Evolutionary conservation across 1,284 basidiomycete genomes (phyloP).

Genomic region (Sanguinoderma infundibulare): DNA sequence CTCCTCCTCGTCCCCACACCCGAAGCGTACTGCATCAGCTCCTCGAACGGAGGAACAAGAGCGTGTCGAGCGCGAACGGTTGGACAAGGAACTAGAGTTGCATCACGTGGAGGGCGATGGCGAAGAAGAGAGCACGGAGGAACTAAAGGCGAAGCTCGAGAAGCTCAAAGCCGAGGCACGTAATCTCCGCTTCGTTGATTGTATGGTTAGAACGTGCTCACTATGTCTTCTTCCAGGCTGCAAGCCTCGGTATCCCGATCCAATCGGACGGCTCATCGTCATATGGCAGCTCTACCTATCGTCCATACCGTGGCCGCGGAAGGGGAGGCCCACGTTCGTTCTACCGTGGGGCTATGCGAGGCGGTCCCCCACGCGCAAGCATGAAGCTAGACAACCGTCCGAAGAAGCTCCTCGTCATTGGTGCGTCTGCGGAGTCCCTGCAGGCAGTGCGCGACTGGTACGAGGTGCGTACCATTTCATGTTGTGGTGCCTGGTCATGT

Average conservation of each 20-base stretch:
- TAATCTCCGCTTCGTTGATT: neutral
- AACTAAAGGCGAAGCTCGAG: slow-evolving; percentile 79
- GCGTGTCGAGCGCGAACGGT: slow-evolving; percentile 60
- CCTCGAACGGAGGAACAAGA: slow-evolving; percentile 46
- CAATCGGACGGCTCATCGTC: slow-evolving; percentile 37
- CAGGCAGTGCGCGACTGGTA: slow-evolving; percentile 82
- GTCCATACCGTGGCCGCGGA: slow-evolving; percentile 75
- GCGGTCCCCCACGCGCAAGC: slow-evolving; percentile 64
- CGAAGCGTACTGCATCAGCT: slow-evolving; percentile 33
- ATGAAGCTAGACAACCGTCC: slow-evolving; percentile 94
- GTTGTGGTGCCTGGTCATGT: neutral
- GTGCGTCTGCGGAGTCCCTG: slow-evolving; percentile 55
- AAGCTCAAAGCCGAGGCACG: slow-evolving; percentile 82
- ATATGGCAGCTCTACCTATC: slow-evolving; percentile 48
- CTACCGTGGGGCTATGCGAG: slow-evolving; percentile 66
- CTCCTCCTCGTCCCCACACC: slow-evolving; percentile 17
- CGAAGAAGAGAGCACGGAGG: slow-evolving; percentile 66
- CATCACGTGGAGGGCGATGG: slow-evolving; percentile 49
- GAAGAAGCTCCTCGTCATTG: slow-evolving; percentile 79
- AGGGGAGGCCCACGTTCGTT: slow-evolving; percentile 53
- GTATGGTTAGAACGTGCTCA: neutral
- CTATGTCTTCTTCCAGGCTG: slow-evolving; percentile 55
- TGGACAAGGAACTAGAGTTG: slow-evolving; percentile 80
- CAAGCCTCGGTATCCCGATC: slow-evolving; percentile 77
- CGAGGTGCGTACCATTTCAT: slow-evolving; percentile 55